Conservation (phyloP, 2,329 filamentous ascomycete species). For the Cordyceps pruinosa region DNA sequence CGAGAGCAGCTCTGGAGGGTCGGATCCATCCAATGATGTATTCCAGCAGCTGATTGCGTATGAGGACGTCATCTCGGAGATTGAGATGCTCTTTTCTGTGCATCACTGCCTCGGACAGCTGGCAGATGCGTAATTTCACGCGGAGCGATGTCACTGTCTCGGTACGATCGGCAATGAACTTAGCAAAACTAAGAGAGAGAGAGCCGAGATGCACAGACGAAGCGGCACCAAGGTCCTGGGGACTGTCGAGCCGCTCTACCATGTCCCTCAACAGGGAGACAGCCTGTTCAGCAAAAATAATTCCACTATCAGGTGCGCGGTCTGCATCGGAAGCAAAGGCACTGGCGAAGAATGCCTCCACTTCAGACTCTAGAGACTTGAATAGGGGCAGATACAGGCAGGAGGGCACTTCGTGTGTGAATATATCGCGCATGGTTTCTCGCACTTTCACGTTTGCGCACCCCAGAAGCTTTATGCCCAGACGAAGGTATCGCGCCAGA, state of each 20-base stretch:
- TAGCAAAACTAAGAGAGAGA: slow-evolving; percentile 59
- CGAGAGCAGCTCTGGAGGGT: slow-evolving; percentile 44
- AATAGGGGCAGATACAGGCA: slow-evolving; percentile 57
- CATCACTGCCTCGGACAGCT: slow-evolving; percentile 58
- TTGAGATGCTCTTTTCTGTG: slow-evolving; percentile 63
- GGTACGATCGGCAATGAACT: slow-evolving; percentile 53
- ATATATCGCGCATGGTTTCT: slow-evolving; percentile 59
- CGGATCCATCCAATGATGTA: slow-evolving; percentile 64
- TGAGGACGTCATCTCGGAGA: slow-evolving; percentile 60
- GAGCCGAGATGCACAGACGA: slow-evolving; percentile 58
- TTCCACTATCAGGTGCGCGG: slow-evolving; percentile 51
- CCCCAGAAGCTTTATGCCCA: slow-evolving; percentile 59
- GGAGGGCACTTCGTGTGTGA: slow-evolving; percentile 58
- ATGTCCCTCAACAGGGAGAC: slow-evolving; percentile 56
- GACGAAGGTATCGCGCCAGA: slow-evolving; percentile 51
- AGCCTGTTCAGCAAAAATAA: slow-evolving; percentile 61
- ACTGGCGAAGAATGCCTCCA: slow-evolving; percentile 55
- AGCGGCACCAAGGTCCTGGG: slow-evolving; percentile 54
- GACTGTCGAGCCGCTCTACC: slow-evolving; percentile 57
- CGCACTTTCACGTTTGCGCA: slow-evolving; percentile 58
- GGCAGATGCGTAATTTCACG: slow-evolving; percentile 64
- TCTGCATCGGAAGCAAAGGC: slow-evolving; percentile 40
- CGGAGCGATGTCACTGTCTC: slow-evolving; percentile 51
- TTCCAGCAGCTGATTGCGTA: slow-evolving; percentile 61
- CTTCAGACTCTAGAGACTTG: slow-evolving; percentile 56